These are phyloP conservation scores for Diospyros lotus DNA, from an alignment of 148 eudicot genomes.

Conservation along the genomic window DNA sequence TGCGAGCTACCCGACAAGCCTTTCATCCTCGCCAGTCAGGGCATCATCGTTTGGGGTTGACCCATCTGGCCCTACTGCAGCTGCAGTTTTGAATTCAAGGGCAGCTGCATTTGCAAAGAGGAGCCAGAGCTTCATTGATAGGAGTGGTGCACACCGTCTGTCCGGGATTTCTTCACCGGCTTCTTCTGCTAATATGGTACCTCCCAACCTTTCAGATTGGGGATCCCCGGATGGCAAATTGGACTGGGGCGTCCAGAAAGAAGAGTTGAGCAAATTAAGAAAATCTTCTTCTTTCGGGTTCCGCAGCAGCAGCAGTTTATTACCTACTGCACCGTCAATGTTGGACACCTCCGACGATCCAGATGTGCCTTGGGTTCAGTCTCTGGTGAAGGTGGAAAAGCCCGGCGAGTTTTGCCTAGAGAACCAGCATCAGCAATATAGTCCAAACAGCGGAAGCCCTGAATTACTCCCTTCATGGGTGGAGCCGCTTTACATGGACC, in stretches of 20 bases:
- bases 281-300: conserved; percentile 84
- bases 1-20: conserved; percentile 53
- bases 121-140: conserved; percentile 86
- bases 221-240: conserved; percentile 75
- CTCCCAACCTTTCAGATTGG: conserved; percentile 44
- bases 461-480: conserved; percentile 59
- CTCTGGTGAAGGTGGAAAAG: conserved; percentile 41
- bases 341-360: conserved; percentile 23
- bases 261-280: conserved; percentile 71
- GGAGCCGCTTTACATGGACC: conserved; percentile 72
- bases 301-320: conserved; percentile 33
- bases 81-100: conserved; percentile 45
- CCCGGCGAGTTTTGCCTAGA: conserved; percentile 28
- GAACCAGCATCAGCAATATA: conserved; percentile 33
- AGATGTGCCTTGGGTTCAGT: conserved; percentile 56
- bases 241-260: conserved; percentile 84
- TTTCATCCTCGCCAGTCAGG: conserved; percentile 55
- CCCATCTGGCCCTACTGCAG: conserved; percentile 26
- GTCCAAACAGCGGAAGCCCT: conserved; percentile 33
- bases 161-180: conserved; percentile 31
- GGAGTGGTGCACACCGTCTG: conserved; percentile 31
- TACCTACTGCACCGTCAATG: conserved; percentile 16
- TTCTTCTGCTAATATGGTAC: conserved; percentile 21
- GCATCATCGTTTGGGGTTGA: conserved; percentile 47
- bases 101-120: conserved; percentile 71